Conservation (phyloP, 345 rosid genomes). For the Eucalyptus curtisii region DNA sequence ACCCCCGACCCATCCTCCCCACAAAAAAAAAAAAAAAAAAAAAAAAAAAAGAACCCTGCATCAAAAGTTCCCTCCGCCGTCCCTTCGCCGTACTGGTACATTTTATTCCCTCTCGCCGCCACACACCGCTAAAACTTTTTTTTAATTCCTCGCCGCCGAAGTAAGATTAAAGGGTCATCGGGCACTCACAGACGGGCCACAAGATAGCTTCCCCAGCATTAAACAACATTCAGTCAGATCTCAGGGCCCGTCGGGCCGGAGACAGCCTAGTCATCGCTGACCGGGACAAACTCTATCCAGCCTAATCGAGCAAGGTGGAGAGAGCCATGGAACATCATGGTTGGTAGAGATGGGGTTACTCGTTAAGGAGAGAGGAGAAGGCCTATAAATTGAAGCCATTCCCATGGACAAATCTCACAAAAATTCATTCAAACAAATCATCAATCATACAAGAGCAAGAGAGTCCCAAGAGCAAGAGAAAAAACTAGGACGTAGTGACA, state of each 20-base stretch:
- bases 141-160: too few species aligned
- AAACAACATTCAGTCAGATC: background rate
- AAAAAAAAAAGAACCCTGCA: background rate
- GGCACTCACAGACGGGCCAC: background rate
- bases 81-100: background rate
- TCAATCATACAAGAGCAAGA: background rate
- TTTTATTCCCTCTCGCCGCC: background rate
- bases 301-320: background rate
- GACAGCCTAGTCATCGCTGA: background rate
- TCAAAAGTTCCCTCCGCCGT: background rate
- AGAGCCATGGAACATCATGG: background rate
- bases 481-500: too few species aligned
- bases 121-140: fast-evolving
- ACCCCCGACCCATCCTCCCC: background rate
- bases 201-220: fast-evolving
- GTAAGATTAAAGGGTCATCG: background rate
- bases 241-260: background rate
- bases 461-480: too few species aligned
- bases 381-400: background rate
- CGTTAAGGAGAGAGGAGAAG: background rate
- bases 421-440: background rate
- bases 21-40: background rate
- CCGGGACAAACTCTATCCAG: background rate
- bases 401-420: background rate
- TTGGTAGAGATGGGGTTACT: background rate